These are phyloP conservation scores for Passalora sequoiae DNA, from an alignment of 2,329 filamentous ascomycete species.

Conservation along the genomic window DNA sequence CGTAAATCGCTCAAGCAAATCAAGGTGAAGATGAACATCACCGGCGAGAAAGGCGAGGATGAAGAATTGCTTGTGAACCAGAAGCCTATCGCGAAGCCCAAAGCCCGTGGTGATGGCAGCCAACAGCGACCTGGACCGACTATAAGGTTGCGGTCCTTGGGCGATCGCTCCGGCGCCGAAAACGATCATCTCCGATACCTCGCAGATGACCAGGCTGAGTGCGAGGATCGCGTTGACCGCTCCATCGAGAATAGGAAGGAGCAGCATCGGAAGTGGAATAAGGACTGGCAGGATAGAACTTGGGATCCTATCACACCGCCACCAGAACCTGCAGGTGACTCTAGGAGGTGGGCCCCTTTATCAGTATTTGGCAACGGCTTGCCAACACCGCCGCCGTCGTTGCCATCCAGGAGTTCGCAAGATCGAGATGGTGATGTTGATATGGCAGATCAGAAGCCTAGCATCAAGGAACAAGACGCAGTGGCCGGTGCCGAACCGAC, in stretches of 20 bases:
- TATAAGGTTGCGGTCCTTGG: constrained; percentile 46
- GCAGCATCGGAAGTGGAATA: constrained; percentile 88
- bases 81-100: constrained; percentile 54
- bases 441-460: constrained; percentile 30
- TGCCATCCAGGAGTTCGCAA: constrained; percentile 39
- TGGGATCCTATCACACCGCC: constrained; percentile 77
- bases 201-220: constrained; percentile 71
- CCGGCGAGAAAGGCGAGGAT: constrained; percentile 78
- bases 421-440: constrained; percentile 36
- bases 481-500: constrained; percentile 22
- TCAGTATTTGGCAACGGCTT: constrained; percentile 29
- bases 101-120: constrained; percentile 52
- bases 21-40: constrained; percentile 79
- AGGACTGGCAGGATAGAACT: constrained; percentile 82
- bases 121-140: constrained; percentile 60
- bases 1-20: constrained; percentile 76
- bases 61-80: constrained; percentile 86
- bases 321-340: constrained; percentile 46
- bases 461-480: constrained; percentile 9
- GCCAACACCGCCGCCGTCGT: constrained; percentile 45
- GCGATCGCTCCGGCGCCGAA: constrained; percentile 59
- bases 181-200: constrained; percentile 76
- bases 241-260: constrained; percentile 83
- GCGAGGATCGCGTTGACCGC: constrained; percentile 70
- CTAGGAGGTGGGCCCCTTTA: constrained; percentile 29